Conservation (phyloP, 306 rosid species). For the Trifolium dubium region DNA sequence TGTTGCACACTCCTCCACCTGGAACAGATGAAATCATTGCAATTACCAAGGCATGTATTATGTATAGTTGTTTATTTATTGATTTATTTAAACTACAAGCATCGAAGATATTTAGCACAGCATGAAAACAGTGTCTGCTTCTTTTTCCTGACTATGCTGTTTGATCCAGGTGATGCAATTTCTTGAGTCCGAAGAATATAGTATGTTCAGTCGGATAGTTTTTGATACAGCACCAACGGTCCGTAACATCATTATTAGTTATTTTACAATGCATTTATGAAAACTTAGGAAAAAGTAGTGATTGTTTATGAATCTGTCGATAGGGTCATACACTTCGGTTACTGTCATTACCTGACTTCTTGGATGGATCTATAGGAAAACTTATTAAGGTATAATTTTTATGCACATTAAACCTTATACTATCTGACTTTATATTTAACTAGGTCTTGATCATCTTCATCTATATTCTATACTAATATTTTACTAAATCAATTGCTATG, state of each 20-base stretch:
- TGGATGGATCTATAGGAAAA: constrained; percentile 84
- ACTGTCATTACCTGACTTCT: constrained; percentile 81
- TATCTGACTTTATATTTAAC: background rate
- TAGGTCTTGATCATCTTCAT: constrained; percentile 20
- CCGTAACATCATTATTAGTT: constrained; percentile 21
- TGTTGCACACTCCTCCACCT: constrained; percentile 81
- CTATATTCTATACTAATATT: constrained; percentile 15
- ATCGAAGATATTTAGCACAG: constrained; percentile 4
- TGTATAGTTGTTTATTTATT: background rate
- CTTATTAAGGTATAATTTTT: constrained; percentile 63
- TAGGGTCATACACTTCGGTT: constrained; percentile 90
- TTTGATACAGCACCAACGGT: constrained; percentile 95
- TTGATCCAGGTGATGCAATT: constrained; percentile 81
- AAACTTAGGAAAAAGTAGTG: constrained; percentile 8
- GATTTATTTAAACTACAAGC: background rate
- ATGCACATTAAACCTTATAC: constrained; percentile 28
- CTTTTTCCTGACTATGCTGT: constrained; percentile 37
- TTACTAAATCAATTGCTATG: constrained; percentile 30
- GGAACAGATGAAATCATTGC: constrained; percentile 88
- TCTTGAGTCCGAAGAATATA: constrained; percentile 76
- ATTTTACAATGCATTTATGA: background rate
- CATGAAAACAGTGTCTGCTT: constrained; percentile 17
- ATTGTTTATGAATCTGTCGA: constrained; percentile 26
- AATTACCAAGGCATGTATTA: constrained; percentile 65
- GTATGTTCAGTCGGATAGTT: constrained; percentile 76